Evolutionary conservation across 176 grass and related monocot genomes (phyloP).

Genomic region (Bothriochloa decipiens): DNA sequence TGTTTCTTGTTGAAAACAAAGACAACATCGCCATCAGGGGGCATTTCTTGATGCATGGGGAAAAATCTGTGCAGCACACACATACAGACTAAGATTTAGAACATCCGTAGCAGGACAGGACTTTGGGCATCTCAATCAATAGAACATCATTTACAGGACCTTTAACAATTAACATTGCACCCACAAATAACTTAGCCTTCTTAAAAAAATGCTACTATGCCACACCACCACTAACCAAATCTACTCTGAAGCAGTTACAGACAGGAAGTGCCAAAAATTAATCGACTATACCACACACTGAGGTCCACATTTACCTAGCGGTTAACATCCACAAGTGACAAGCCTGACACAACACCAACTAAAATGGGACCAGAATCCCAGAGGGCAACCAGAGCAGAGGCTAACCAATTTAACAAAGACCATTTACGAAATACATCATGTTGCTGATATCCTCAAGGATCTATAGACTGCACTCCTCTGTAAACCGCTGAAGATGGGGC

Average conservation of each 20-base stretch:
- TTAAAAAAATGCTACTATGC: too few relatives aligned
- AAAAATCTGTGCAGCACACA: too few relatives aligned
- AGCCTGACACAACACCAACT: background rate
- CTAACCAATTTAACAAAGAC: background rate
- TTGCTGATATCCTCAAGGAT: constrained; percentile 57
- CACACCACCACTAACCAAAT: background rate
- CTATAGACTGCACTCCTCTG: background rate
- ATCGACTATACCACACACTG: constrained; percentile 36
- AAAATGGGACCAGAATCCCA: background rate
- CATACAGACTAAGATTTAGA: too few relatives aligned
- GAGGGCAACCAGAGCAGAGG: constrained; percentile 18
- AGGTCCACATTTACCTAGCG: constrained; percentile 22
- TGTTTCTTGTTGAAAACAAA: too few relatives aligned
- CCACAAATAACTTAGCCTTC: too few relatives aligned
- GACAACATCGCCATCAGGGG: too few relatives aligned
- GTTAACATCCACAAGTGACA: constrained; percentile 2
- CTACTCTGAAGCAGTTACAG: constrained; percentile 38
- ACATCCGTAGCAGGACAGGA: too few relatives aligned
- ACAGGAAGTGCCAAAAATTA: constrained; percentile 20
- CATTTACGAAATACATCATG: constrained; percentile 33
- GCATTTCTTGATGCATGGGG: too few relatives aligned
- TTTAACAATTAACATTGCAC: too few relatives aligned
- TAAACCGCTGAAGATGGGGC: too few relatives aligned
- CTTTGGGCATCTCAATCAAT: too few relatives aligned
- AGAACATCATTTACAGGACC: too few relatives aligned